phyloP scores from a whole-genome alignment of 371 early-diverging fungal genomes.

The Syncephalastrum contaminatum region DNA sequence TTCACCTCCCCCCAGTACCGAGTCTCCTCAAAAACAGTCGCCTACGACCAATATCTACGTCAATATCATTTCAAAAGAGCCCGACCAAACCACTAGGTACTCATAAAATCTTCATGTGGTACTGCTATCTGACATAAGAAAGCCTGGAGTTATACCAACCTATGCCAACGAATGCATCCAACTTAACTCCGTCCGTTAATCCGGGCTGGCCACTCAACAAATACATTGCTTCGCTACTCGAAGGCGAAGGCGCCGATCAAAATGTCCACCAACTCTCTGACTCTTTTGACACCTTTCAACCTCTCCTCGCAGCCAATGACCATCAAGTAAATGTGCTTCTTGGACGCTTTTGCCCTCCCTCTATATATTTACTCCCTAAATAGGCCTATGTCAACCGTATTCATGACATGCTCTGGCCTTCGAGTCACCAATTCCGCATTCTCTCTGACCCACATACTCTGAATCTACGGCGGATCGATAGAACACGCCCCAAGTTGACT shows the following conservation, averaged over 20 bases:
- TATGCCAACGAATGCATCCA: too few relatives aligned
- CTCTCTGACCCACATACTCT: neutral
- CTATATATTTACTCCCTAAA: neutral
- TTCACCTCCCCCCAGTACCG: neutral
- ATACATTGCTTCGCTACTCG: neutral
- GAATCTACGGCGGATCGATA: too few relatives aligned
- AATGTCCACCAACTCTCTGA: constrained; percentile 4
- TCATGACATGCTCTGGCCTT: constrained; percentile 41
- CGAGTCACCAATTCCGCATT: constrained; percentile 34
- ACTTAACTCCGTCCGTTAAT: too few relatives aligned
- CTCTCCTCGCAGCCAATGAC: neutral
- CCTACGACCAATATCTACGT: constrained; percentile 48
- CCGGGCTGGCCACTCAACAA: too few relatives aligned
- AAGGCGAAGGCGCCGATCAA: constrained; percentile 5
- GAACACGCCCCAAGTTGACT: too few relatives aligned
- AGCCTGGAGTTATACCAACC: constrained; percentile 5
- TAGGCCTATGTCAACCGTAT: constrained; percentile 38
- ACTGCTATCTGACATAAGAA: neutral
- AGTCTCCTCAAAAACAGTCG: constrained; percentile 35
- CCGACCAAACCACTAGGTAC: constrained; percentile 17
- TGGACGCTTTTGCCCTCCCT: neutral
- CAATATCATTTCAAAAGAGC: constrained; percentile 31
- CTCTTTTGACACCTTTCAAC: constrained; percentile 9
- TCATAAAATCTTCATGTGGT: neutral
- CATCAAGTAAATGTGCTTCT: too few relatives aligned